Base-by-base conservation (phyloP, 345 rosid genomes). In the Tarenaya hassleriana region DNA sequence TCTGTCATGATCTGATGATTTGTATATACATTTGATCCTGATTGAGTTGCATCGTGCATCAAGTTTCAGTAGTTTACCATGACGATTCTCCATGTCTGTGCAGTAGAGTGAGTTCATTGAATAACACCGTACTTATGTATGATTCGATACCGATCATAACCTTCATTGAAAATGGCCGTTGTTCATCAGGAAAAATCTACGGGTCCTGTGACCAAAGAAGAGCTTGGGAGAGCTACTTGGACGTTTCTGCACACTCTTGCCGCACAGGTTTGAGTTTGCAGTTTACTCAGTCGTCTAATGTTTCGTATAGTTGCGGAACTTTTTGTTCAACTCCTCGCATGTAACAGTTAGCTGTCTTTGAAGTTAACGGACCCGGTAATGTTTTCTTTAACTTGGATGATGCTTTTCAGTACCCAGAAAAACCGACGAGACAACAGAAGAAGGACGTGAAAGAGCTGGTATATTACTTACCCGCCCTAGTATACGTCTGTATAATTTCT, bases 221-320 rank as follows among this genome's bases (percentile, higher is more conserved):
- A 88, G 37, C 96, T 92, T 37, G 98, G 96, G 42, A 88, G 84
- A 69, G 77, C 84, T 63, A 88, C 96, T 14, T 92, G 98, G 98
- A 88, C 94, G 31, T 88, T 88, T 75, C 86, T 88, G 34, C 98
- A 88, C 75, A 85, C 95, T 52, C 88, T 92, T 54, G 95, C 78
- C 50, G 98, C 95, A 15, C 98, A 92, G 96, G 95, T 91, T n/a
- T 43, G 24, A 17, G 15, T 21, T 42, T 49, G 1, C 50, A 60
- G 51, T 18, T 50, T 20, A 5, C 42, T 17, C 38, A 16, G n/a
- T 34, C 60, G 4, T 56, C 20, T 10, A 2, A 2, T 37, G 16
- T 7, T 2, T 34, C 47, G 8, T 45, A n/a, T 7, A 15, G 1
- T 35, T 20, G 18, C 24, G n/a, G n/a, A n/a, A n/a, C n/a, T n/a